A percentile compares a stretch with the other conserved stretches of the same genome.
phyloP scores from a whole-genome alignment of 495 filamentous ascomycete genomes.

The Talaromyces adpressus region DNA sequence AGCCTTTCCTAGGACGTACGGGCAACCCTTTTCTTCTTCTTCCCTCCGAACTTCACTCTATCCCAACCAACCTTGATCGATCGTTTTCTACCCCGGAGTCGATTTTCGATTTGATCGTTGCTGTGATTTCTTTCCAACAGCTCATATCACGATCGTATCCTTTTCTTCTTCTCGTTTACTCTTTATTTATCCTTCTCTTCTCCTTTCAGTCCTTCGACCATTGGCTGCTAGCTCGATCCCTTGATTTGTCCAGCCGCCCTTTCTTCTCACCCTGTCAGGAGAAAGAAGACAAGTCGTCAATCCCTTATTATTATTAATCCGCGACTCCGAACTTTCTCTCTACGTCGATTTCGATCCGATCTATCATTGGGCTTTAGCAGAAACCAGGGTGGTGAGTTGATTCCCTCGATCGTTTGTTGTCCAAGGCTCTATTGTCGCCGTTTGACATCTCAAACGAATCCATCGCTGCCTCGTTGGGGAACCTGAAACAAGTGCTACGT shows the following conservation, averaged over 20 bases:
- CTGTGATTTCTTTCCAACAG: neutral
- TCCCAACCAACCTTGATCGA: constrained; percentile 5
- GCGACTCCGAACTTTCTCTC: constrained; percentile 10
- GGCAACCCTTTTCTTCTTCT: neutral
- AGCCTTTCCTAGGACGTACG: neutral
- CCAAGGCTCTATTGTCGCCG: neutral
- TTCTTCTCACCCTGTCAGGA: constrained; percentile 8
- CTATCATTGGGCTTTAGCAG: neutral
- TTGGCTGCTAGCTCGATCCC: neutral
- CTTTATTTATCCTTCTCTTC: neutral
- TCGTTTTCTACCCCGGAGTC: constrained; percentile 11
- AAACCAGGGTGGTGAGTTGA: constrained; percentile 5
- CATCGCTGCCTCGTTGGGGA: neutral
- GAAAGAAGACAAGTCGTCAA: neutral
- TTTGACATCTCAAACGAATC: neutral
- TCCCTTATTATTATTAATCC: constrained; percentile 9
- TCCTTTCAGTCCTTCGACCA: neutral
- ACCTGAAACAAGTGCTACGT: neutral
- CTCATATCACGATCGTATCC: neutral
- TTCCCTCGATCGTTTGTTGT: neutral
- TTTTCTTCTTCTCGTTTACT: neutral
- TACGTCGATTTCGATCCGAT: constrained; percentile 12
- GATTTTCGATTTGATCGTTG: neutral
- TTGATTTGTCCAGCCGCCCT: neutral
- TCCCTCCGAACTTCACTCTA: constrained; percentile 9